A percentile compares a stretch with the other conserved stretches of the same genome.
phyloP scores from a whole-genome alignment of 331 rosid species.

The Rhamnella rubrinervis region DNA sequence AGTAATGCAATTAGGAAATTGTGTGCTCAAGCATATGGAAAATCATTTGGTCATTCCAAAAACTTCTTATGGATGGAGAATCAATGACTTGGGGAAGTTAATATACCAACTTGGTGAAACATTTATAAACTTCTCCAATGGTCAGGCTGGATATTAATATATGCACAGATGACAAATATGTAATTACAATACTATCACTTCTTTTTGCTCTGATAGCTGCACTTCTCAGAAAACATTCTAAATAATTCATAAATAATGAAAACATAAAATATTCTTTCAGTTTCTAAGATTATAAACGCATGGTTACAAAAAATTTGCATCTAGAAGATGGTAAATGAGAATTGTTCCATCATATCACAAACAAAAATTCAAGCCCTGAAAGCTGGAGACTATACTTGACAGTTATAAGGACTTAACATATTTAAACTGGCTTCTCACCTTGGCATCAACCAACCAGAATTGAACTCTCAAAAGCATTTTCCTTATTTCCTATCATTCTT shows the following conservation, averaged over 20 bases:
- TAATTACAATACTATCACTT: background rate
- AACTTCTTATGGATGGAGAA: too few species aligned
- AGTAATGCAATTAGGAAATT: too few species aligned
- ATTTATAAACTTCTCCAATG: too few species aligned
- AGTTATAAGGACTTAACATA: background rate
- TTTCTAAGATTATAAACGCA: background rate
- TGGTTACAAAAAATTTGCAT: background rate
- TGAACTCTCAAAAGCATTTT: conserved; percentile 79
- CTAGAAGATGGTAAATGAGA: background rate
- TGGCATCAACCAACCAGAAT: conserved; percentile 97
- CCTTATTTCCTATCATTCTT: conserved; percentile 96
- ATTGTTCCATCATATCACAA: background rate
- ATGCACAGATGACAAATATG: background rate
- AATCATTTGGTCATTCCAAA: too few species aligned
- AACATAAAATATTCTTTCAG: background rate
- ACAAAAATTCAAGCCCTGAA: background rate
- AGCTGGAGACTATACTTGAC: background rate
- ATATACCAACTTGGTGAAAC: too few species aligned
- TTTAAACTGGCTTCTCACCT: conserved; percentile 44
- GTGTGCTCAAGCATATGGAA: too few species aligned
- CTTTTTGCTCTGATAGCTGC: background rate
- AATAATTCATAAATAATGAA: background rate
- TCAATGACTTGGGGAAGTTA: too few species aligned
- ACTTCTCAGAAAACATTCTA: background rate
- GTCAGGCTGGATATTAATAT: too few species aligned